These are phyloP conservation scores for Pontederia paniculata DNA, from an alignment of 176 grass and related monocot genomes.

Conservation along the genomic window DNA sequence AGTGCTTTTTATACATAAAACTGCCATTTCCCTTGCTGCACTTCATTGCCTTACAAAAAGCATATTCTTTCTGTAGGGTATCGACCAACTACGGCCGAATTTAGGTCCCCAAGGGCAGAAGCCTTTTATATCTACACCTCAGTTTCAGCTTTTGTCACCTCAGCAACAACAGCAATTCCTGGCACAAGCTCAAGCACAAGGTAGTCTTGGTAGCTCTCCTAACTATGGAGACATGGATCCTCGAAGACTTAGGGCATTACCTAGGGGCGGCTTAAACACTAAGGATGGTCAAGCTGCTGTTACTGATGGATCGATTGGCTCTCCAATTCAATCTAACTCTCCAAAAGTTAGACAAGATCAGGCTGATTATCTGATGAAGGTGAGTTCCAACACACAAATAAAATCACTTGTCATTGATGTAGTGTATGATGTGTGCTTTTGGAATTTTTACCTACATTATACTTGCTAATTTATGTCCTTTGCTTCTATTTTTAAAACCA, in stretches of 20 bases:
- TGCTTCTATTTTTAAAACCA: conserved; percentile 4
- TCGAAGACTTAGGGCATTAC: conserved; percentile 47
- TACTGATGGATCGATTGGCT: conserved; percentile 73
- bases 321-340: conserved; percentile 72
- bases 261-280: conserved; percentile 48
- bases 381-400: conserved; percentile 23
- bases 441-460: neutral
- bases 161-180: conserved; percentile 90
- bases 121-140: conserved; percentile 75
- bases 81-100: conserved; percentile 80
- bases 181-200: conserved; percentile 93
- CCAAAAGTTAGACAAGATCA: conserved; percentile 67
- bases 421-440: neutral
- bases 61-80: conserved; percentile 39
- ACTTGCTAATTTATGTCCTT: neutral
- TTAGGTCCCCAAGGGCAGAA: conserved; percentile 88
- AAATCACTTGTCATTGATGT: neutral
- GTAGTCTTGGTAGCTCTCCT: conserved; percentile 42
- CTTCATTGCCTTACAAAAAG: neutral
- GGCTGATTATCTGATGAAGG: conserved; percentile 69
- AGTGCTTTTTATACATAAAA: conserved; percentile 18
- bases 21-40: conserved; percentile 3
- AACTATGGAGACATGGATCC: conserved; percentile 79
- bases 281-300: conserved; percentile 72
- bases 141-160: conserved; percentile 91